Evolutionary conservation across 768 basidiomycete genomes (phyloP).

Genomic region (Lepiota subincarnata): DNA sequence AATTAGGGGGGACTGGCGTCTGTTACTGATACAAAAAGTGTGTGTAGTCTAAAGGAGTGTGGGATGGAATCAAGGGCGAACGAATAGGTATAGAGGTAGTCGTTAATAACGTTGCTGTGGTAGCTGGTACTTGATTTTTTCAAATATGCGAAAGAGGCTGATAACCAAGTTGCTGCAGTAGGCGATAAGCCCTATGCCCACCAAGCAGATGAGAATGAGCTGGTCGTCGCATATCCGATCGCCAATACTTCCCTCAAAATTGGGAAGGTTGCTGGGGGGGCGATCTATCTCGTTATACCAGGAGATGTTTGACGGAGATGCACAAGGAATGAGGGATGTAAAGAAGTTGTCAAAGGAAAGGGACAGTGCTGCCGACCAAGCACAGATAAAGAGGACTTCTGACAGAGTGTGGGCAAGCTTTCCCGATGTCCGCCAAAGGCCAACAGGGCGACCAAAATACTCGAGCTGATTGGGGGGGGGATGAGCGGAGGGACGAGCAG

Average conservation of each 20-base stretch:
- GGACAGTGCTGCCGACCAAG: constrained; percentile 89
- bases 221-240: constrained; percentile 70
- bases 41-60: not conserved
- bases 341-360: constrained; percentile 91
- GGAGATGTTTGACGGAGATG: constrained; percentile 48
- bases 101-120: constrained; percentile 17
- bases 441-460: constrained; percentile 88
- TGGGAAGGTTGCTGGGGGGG: constrained; percentile 39
- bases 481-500: constrained; percentile 14
- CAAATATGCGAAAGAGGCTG: constrained; percentile 81
- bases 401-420: constrained; percentile 84
- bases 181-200: constrained; percentile 71
- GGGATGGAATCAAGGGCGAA: not conserved
- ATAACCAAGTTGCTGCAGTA: constrained; percentile 86
- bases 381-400: constrained; percentile 88
- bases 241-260: constrained; percentile 41
- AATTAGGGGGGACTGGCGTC: not conserved
- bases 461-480: constrained; percentile 66
- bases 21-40: constrained; percentile 2
- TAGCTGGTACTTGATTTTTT: constrained; percentile 79
- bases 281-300: constrained; percentile 77
- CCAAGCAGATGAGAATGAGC: constrained; percentile 71
- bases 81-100: not conserved
- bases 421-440: constrained; percentile 85
- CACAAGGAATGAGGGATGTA: constrained; percentile 79